A percentile compares a stretch with the other conserved stretches of the same genome.
These are phyloP conservation scores for Phalaenopsis hybrid DNA, from an alignment of 116 monocot species.

Conservation along the genomic window DNA sequence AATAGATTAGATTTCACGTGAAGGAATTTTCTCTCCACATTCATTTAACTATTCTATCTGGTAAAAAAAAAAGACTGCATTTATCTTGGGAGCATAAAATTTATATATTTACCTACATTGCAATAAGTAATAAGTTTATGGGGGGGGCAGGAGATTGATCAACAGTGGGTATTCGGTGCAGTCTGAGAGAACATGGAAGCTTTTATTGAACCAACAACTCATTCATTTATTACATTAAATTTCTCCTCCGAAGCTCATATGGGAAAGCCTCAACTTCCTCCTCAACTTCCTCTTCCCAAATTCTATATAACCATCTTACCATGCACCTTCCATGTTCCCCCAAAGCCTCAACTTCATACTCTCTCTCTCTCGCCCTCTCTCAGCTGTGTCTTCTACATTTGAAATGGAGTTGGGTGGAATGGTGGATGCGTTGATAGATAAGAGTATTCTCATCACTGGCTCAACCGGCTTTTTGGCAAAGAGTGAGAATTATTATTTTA, in stretches of 20 bases:
- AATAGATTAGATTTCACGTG: too few relatives aligned
- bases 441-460: slow-evolving; percentile 68
- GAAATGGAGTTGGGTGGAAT: slow-evolving; percentile 32
- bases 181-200: neutral
- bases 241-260: neutral
- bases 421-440: slow-evolving; percentile 34
- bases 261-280: neutral
- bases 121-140: too few relatives aligned
- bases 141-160: too few relatives aligned
- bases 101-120: too few relatives aligned
- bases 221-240: neutral
- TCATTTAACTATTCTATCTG: too few relatives aligned
- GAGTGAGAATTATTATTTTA: slow-evolving; percentile 20
- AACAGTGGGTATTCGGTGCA: too few relatives aligned
- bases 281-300: neutral
- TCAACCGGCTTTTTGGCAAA: slow-evolving; percentile 79
- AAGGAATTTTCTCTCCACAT: too few relatives aligned
- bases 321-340: too few relatives aligned
- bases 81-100: too few relatives aligned
- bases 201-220: neutral
- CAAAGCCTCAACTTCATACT: neutral
- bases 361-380: neutral
- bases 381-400: neutral
- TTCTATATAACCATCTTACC: too few relatives aligned
- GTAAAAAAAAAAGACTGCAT: too few relatives aligned